Base-by-base conservation (phyloP, 2,329 filamentous ascomycete species). In the Pleochaeta shiraiana region DNA sequence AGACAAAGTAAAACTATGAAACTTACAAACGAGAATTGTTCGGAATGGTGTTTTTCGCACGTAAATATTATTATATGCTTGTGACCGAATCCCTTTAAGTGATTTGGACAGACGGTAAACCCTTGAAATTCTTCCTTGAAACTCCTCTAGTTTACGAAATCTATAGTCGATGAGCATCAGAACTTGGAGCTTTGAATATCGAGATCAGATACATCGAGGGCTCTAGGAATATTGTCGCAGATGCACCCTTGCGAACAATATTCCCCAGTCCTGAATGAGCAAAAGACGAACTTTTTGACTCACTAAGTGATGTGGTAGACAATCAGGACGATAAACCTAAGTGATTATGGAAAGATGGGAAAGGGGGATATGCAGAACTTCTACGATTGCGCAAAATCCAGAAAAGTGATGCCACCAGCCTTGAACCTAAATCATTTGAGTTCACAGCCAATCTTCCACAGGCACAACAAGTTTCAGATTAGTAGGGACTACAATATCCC, bases 61-160 rank as follows among this genome's bases (percentile, higher is more conserved):
- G 26, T 11, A 60, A 60, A 31, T 60, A 60, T 31, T 16, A 28
- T 30, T 62, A 62, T 39, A 62, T 62, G 59, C 39, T 62, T 31
- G 14, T 16, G n/a, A 9, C 30, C 16, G 39, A 19, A 28, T n/a
- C n/a, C n/a, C 59, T 9, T 11, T n/a, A 31, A 14, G n/a, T 9
- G 21, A 28, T 62, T 26, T 39, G 37, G 14, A 62, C 31, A 9
- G 59, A 62, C 12, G n/a, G 39, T 62, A 16, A 62, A 12, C 59
- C 59, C 14, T 24, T 62, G 9, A 62, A 28, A 16, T 21, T 2
- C 21, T 62, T 62, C 24, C 21, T 62, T 28, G 28, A 62, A 16
- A 39, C 59, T 21, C 28, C 24, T 12, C 24, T 14, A 21, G 16
- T 62, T n/a, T 28, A 62, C n/a, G 31, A 31, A 21, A 62, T 62